Base-by-base conservation (phyloP, 805 yeast genomes). In the Starmerella tilneyi region DNA sequence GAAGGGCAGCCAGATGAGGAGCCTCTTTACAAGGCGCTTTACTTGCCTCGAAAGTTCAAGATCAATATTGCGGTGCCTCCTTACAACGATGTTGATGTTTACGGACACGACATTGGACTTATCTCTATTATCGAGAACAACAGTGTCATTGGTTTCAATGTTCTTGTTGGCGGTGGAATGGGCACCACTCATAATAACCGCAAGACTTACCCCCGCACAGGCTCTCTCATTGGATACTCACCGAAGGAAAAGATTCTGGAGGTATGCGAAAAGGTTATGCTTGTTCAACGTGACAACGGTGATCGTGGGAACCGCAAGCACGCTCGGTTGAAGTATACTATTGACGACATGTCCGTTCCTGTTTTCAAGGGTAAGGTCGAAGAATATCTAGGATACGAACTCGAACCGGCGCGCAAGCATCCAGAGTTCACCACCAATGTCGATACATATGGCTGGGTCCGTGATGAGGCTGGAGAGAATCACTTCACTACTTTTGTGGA, bases 141-240 rank as follows among this genome's bases (percentile, higher is more conserved):
- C 58, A 66, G 72, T 44, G 71, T 75, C 16, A 75, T 81, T 36
- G 97, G 97, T 46, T 89, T 76, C 72, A 89, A 89, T 59, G 76
- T 89, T 43, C 74, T 82, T 49, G 94, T 81, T 53, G 97, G 97
- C 65, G 97, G 97, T 69, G 97, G 97, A 73, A 89, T 89, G 97
- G 97, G 97, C 58, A 76, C 94, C 33, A 89, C 97, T 12, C 97
- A 89, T 64, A 89, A 88, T 73, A 89, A 89, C 70, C 81, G 81
- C 60, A 89, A 89, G 73, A 89, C 97, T 0, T 89, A 89, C 62
- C 97, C 97, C 58, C 76, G 97, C 68, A 76, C 94, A 5, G 97
- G 95, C 51, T 80, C 94, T 16, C 67, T 77, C 65, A 74, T 89
- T 54, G 97, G 97, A 22, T 89, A 68, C 59, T 78, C 79, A 40